Evolutionary conservation across 1,284 basidiomycete genomes (phyloP).

Genomic region (Naganishia albida): DNA sequence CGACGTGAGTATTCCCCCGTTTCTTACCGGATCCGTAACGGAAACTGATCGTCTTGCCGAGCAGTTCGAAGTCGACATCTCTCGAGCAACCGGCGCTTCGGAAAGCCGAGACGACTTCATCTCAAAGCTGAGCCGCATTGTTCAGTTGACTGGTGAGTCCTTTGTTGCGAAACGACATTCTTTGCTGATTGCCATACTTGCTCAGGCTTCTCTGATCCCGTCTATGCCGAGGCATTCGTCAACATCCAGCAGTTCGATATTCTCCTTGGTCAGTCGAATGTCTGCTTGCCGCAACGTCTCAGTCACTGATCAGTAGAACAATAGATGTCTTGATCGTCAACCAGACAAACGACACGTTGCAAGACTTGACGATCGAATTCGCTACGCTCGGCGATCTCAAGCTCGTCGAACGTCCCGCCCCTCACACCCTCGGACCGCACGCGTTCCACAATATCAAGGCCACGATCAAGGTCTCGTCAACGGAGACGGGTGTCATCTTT

Average conservation of each 20-base stretch:
- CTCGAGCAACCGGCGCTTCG: slow-evolving; percentile 80
- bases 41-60: slow-evolving; percentile 32
- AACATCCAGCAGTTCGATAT: slow-evolving; percentile 99
- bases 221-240: slow-evolving; percentile 97
- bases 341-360: slow-evolving; percentile 89
- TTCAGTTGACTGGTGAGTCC: slow-evolving; percentile 82
- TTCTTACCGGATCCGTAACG: neutral
- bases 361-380: slow-evolving; percentile 96
- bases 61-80: slow-evolving; percentile 85
- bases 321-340: slow-evolving; percentile 94
- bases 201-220: slow-evolving; percentile 92
- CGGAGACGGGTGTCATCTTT: slow-evolving; percentile 84
- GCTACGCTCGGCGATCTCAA: slow-evolving; percentile 97
- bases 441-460: slow-evolving; percentile 99
- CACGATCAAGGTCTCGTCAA: slow-evolving; percentile 96
- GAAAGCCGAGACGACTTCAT: slow-evolving; percentile 93
- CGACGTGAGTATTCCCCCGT: slow-evolving; percentile 64
- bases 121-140: slow-evolving; percentile 90
- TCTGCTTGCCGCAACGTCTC: slow-evolving; percentile 22
- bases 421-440: slow-evolving; percentile 91
- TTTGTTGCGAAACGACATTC: neutral
- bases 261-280: slow-evolving; percentile 65
- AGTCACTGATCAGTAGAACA: slow-evolving; percentile 5
- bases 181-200: slow-evolving; percentile 15
- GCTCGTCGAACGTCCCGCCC: slow-evolving; percentile 89